These are phyloP conservation scores for Camelina hispida DNA, from an alignment of 345 rosid species.

Conservation along the genomic window DNA sequence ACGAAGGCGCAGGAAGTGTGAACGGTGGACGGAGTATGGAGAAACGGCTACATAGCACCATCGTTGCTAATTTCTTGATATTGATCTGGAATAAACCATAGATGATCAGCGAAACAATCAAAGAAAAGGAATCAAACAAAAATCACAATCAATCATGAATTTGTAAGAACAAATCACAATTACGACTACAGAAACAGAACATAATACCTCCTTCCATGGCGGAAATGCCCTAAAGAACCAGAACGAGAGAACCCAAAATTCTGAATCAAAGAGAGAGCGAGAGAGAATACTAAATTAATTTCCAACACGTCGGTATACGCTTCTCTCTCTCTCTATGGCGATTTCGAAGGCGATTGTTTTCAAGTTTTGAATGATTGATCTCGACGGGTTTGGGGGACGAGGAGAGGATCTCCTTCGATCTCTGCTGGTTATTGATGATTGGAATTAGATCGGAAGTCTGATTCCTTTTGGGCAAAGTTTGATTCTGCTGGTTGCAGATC, in stretches of 20 bases:
- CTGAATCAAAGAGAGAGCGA: background rate
- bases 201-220: conserved; percentile 48
- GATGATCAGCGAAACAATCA: conserved; percentile 15
- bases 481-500: too few relatives aligned
- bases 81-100: conserved; percentile 41
- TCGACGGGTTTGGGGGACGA: too few relatives aligned
- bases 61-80: conserved; percentile 12
- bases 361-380: too few relatives aligned
- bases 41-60: conserved; percentile 12
- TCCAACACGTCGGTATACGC: too few relatives aligned
- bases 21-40: background rate
- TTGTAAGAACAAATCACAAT: background rate
- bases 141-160: conserved; percentile 28
- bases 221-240: conserved; percentile 16
- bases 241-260: background rate
- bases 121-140: conserved; percentile 11
- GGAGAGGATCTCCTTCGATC: too few relatives aligned
- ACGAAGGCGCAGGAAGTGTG: conserved; percentile 1
- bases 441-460: too few relatives aligned
- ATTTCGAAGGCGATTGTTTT: too few relatives aligned
- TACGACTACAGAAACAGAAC: background rate
- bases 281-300: too few relatives aligned
- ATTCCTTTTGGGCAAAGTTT: too few relatives aligned
- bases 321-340: too few relatives aligned
- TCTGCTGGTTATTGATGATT: too few relatives aligned